Evolutionary conservation across 345 rosid species (phyloP).

Genomic region (Punica granatum): DNA sequence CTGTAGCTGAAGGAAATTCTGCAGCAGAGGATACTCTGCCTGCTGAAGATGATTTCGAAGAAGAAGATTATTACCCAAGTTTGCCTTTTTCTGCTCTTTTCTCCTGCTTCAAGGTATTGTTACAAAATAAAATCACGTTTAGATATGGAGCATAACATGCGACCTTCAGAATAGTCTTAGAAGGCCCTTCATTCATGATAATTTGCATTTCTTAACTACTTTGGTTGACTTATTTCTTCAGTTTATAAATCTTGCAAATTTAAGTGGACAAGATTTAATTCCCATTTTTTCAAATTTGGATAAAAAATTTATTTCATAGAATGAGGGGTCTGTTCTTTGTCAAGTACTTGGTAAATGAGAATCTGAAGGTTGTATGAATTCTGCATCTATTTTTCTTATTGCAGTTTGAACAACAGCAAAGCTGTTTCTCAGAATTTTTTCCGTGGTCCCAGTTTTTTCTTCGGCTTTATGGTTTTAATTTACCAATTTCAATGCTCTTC

Average conservation of each 20-base stretch:
- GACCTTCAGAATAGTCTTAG: not conserved
- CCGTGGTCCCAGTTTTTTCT: not conserved
- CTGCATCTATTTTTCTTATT: not conserved
- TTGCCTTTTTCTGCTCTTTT: conserved; percentile 92
- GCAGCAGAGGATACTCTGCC: conserved; percentile 28
- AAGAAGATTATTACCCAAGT: conserved; percentile 83
- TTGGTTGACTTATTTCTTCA: not conserved
- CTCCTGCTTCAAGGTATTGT: conserved; percentile 71
- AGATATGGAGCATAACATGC: not conserved
- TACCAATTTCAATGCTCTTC: not conserved
- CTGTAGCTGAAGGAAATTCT: conserved; percentile 46
- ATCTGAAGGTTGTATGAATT: not conserved
- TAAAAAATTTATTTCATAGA: not conserved
- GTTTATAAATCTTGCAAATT: not conserved
- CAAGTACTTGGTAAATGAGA: too few species aligned
- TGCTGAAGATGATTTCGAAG: conserved; percentile 78
- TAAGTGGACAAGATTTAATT: not conserved
- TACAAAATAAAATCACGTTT: not conserved
- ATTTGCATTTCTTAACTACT: not conserved
- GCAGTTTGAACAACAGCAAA: not conserved
- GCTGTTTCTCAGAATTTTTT: not conserved
- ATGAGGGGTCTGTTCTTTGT: not conserved
- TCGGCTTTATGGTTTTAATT: not conserved
- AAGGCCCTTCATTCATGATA: not conserved
- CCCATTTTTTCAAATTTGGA: not conserved